Percentiles rank a stretch among this genome's conserved stretches.
Conservation (phyloP, 495 filamentous ascomycete genomes). For the Tuber umbilicatum region DNA sequence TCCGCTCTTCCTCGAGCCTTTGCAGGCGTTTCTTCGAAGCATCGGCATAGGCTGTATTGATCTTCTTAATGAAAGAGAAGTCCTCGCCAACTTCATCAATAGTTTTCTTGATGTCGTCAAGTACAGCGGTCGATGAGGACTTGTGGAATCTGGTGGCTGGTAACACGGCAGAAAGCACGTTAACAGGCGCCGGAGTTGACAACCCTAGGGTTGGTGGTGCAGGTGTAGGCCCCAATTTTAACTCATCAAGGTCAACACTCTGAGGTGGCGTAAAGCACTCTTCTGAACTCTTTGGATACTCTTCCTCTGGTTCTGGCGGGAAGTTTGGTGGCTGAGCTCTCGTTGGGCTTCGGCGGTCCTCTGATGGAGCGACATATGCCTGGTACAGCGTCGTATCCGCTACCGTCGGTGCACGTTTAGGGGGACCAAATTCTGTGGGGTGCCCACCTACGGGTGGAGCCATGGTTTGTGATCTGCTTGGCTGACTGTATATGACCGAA, state of each 20-base stretch:
- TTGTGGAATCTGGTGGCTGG: constrained; percentile 15
- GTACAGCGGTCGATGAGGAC: constrained; percentile 13
- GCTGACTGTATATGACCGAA: constrained; percentile 12
- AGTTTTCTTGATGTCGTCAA: constrained; percentile 28
- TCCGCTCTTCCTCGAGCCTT: constrained; percentile 28
- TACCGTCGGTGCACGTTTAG: constrained; percentile 11
- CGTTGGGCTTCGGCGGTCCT: constrained; percentile 15
- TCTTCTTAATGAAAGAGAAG: constrained; percentile 38
- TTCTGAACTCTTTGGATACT: constrained; percentile 2
- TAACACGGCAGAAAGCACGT: constrained; percentile 13
- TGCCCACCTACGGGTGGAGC: constrained; percentile 6
- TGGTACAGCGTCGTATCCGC: constrained; percentile 16
- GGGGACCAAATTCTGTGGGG: constrained; percentile 15
- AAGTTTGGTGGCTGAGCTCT: constrained; percentile 21
- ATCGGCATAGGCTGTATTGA: constrained; percentile 25
- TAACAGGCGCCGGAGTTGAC: constrained; percentile 4
- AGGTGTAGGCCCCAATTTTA: constrained; percentile 3
- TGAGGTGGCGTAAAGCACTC: constrained; percentile 9
- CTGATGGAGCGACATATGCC: constrained; percentile 3
- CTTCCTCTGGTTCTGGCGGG: constrained; percentile 15
- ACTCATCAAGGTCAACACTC: background rate
- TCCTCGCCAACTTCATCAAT: constrained; percentile 34
- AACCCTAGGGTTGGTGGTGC: background rate
- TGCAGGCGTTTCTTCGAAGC: constrained; percentile 21
- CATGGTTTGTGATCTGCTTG: constrained; percentile 23